Evolutionary conservation across 371 early-diverging fungal species (phyloP).

Genomic region (Homolaphlyctis polyrhiza): DNA sequence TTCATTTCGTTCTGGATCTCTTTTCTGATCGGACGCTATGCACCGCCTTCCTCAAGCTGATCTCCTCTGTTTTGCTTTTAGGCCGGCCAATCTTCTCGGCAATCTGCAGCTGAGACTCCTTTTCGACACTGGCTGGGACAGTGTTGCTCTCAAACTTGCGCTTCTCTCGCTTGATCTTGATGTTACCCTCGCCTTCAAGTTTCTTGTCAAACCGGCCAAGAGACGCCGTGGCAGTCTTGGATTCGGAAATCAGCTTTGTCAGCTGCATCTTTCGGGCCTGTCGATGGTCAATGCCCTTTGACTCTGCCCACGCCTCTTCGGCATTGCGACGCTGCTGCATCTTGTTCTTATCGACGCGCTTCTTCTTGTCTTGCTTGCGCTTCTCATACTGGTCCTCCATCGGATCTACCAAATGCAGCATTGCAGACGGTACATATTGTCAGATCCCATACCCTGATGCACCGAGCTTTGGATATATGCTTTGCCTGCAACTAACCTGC

Average conservation of each 20-base stretch:
- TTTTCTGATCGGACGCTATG: not conserved
- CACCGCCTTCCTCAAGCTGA: not conserved
- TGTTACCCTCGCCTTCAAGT: conserved; percentile 62
- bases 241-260: conserved; percentile 28
- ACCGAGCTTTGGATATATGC: not conserved
- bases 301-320: conserved; percentile 63
- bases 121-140: not conserved
- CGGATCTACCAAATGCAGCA: conserved; percentile 49
- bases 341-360: conserved; percentile 78
- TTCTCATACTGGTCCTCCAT: conserved; percentile 82
- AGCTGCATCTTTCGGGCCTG: conserved; percentile 65
- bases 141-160: not conserved
- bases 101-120: not conserved
- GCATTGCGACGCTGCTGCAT: conserved; percentile 77
- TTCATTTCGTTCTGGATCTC: not conserved
- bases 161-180: conserved; percentile 74
- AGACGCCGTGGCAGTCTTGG: conserved; percentile 68
- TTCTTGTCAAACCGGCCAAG: conserved; percentile 83
- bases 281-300: conserved; percentile 41
- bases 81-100: not conserved
- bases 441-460: too few species aligned
- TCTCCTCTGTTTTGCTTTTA: not conserved
- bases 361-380: conserved; percentile 75
- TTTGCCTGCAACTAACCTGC: conserved; percentile 25
- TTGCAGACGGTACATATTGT: too few species aligned